These are phyloP conservation scores for Barbatosphaeria neglecta DNA, from an alignment of 495 filamentous ascomycete species.

Conservation along the genomic window DNA sequence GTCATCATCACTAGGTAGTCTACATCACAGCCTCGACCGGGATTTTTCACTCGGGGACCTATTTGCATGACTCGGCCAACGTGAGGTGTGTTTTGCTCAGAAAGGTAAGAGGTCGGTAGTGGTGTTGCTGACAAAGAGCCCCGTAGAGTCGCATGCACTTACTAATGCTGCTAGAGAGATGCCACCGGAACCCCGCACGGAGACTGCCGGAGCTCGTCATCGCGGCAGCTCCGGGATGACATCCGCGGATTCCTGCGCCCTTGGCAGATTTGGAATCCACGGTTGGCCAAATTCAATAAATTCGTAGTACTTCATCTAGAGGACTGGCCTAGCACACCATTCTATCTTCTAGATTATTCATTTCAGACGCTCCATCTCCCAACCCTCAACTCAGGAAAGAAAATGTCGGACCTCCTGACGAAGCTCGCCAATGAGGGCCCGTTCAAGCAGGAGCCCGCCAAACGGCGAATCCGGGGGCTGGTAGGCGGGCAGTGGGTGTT, in stretches of 20 bases:
- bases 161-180: too few species aligned
- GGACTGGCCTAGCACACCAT: neutral
- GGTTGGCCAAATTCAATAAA: neutral
- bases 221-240: neutral
- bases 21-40: neutral
- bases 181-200: neutral
- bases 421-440: constrained; percentile 13
- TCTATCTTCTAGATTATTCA: too few species aligned
- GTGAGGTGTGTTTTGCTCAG: too few species aligned
- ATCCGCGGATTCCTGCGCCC: neutral
- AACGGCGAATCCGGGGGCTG: constrained; percentile 12
- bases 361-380: too few species aligned
- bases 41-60: too few species aligned
- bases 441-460: constrained; percentile 13
- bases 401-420: constrained; percentile 4
- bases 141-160: neutral
- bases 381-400: neutral
- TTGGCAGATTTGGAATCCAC: neutral
- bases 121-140: neutral
- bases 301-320: neutral
- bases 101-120: too few species aligned
- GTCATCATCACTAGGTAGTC: neutral
- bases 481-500: constrained; percentile 14
- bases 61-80: too few species aligned
- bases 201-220: neutral